Conservation (phyloP, 306 rosid species). For the Quercus berberidifolia region DNA sequence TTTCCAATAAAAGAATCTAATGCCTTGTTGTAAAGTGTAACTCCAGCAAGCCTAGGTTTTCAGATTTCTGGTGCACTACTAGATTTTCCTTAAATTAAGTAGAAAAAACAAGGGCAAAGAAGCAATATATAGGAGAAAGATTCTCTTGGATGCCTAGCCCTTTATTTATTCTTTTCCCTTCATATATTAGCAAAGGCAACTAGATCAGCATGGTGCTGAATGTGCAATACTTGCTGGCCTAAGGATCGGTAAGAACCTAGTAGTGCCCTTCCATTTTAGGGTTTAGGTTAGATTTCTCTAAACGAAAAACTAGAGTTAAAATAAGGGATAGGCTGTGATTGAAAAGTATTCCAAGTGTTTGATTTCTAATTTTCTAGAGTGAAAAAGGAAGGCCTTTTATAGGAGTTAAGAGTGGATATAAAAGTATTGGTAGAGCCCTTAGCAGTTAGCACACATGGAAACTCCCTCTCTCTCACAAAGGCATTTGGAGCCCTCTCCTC, state of each 20-base stretch:
- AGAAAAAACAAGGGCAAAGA: background rate
- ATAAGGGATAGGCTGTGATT: background rate
- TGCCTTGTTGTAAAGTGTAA: constrained; percentile 7
- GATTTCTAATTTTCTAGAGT: background rate
- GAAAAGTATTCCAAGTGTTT: constrained; percentile 6
- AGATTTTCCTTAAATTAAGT: constrained; percentile 4
- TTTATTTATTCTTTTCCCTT: background rate
- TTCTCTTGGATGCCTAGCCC: background rate
- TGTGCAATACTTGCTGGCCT: background rate
- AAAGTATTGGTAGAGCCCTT: background rate
- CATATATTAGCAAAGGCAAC: background rate
- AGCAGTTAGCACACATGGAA: background rate
- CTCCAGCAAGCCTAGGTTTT: constrained; percentile 14
- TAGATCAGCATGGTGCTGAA: background rate
- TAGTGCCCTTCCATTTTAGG: background rate
- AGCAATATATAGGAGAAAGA: background rate
- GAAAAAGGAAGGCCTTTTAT: background rate
- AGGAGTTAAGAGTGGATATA: background rate
- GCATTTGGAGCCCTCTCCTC: no score
- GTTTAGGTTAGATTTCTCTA: background rate
- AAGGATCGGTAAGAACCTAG: background rate
- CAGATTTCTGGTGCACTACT: background rate
- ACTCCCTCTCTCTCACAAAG: background rate
- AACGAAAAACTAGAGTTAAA: background rate
- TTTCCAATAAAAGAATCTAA: constrained; percentile 2